A percentile compares a stretch with the other conserved stretches of the same genome.
These are phyloP conservation scores for Sequoiadendron giganteum DNA, from an alignment of 75 land plant genomes.

Conservation along the genomic window DNA sequence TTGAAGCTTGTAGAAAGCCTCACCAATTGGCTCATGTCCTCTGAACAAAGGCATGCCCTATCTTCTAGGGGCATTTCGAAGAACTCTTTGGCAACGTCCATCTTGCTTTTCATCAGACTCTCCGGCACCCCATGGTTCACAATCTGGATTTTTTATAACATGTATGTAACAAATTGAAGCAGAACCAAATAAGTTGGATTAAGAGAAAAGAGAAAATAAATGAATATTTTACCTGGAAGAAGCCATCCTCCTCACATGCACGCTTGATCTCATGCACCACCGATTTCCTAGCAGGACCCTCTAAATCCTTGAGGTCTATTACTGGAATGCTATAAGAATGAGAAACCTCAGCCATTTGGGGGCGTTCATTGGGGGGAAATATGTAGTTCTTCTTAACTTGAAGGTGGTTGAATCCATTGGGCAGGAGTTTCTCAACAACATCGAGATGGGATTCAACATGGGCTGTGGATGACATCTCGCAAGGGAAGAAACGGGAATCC, in stretches of 20 bases:
- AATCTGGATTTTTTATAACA: conserved; percentile 24
- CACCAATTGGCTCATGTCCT: conserved; percentile 28
- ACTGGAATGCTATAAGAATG: conserved; percentile 26
- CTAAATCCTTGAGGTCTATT: conserved; percentile 45
- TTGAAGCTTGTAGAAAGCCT: conserved; percentile 56
- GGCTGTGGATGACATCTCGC: neutral
- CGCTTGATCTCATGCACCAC: conserved; percentile 8
- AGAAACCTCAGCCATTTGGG: neutral
- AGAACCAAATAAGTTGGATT: neutral
- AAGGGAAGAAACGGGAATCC: no score
- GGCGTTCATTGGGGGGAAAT: neutral
- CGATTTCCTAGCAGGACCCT: conserved; percentile 24
- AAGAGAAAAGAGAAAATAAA: no score
- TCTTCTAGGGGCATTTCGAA: conserved; percentile 48
- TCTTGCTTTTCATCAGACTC: conserved; percentile 27
- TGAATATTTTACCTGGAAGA: conserved; percentile 25
- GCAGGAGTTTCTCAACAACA: neutral
- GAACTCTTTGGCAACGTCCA: conserved; percentile 37
- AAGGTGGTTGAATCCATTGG: neutral
- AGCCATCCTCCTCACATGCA: conserved; percentile 24
- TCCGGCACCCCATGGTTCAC: conserved; percentile 59
- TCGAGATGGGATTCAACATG: neutral
- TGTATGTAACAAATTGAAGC: neutral
- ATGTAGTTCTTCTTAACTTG: neutral
- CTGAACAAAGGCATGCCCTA: conserved; percentile 29